Base-by-base conservation (phyloP, 768 basidiomycete species). In the Hypholoma fasciculare region DNA sequence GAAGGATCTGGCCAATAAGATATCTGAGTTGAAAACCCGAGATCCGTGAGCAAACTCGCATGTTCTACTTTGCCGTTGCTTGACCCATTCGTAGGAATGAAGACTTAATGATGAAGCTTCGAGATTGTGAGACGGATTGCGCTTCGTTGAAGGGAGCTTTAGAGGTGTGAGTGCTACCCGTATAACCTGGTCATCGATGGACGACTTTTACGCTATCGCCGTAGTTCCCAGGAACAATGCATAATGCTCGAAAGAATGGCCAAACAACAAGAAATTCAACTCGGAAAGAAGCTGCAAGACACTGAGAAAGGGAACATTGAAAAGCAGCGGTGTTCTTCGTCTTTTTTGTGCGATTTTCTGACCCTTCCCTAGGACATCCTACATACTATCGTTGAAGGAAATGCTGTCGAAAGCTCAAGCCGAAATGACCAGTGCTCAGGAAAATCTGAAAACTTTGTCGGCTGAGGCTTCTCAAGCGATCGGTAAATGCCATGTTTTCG, bases 1-100 rank as follows among this genome's bases (percentile, higher is more conserved):
- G 46, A 61, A 64, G 26, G 47, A 50, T 19, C 37, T 61, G 3
- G 55, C 60, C 1, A 50, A 64, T 13, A 59, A 57, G 34, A 51
- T 40, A 8, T 48, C n/a, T 3, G 57, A 60, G 26, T 50, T 63
- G 40, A 49, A 56, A 51, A 27, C 46, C 4, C 54, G 57, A 49
- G 39, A 63, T 27, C 59, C 54, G 40, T 42, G 13, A 42, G 40
- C 5, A 42, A 42, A 34, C 30, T 9, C 30, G 30, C 40, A 42
- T 6, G 13, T 42, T 23, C 4, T 23, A 23, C 40, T 1, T 42
- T 42, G 40, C 5, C 17, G 13, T 42, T 42, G 7, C 30, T 42
- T 42, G 16, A 17, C 40, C 40, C 11, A 14, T 42, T 42, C 40
- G 52, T 16, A 63, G 59, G 27, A 65, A 65, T 48, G 56, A 58